Conservation (phyloP, 106 monocot genomes). For the Phalaenopsis aphrodite region DNA sequence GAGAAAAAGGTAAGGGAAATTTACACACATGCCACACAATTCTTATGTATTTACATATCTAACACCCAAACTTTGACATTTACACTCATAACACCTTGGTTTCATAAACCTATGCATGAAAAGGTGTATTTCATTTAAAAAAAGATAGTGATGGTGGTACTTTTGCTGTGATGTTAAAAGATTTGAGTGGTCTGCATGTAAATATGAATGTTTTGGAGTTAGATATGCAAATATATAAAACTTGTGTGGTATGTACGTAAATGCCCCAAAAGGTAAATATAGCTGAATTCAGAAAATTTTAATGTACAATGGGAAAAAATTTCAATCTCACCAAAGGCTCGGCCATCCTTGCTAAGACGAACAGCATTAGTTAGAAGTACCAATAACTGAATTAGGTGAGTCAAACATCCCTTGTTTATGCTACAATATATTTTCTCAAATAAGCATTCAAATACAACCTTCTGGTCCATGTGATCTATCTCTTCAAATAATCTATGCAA, state of each 20-base stretch:
- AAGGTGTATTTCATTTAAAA: no score
- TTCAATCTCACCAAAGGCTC: constrained; percentile 40
- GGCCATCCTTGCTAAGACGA: constrained; percentile 15
- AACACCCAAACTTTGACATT: no score
- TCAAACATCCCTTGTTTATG: constrained; percentile 21
- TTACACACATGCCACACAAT: no score
- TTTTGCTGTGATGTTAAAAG: no score
- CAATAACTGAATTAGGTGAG: constrained; percentile 42
- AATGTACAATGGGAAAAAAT: background rate
- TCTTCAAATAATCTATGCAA: constrained; percentile 52
- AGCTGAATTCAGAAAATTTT: background rate
- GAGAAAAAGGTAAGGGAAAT: background rate
- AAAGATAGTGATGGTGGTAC: no score
- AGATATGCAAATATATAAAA: no score
- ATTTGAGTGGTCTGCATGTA: no score
- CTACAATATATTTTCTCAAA: constrained; percentile 28
- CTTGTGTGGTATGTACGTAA: no score
- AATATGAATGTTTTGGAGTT: no score
- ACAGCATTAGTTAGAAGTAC: constrained; percentile 45
- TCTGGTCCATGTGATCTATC: constrained; percentile 37
- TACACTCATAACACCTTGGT: no score
- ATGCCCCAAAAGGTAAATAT: background rate
- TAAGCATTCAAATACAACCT: constrained; percentile 44
- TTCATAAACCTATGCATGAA: no score
- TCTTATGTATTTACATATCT: no score